phyloP scores from a whole-genome alignment of 2,329 filamentous ascomycete species.

The Pseudocercospora fijiensis region DNA sequence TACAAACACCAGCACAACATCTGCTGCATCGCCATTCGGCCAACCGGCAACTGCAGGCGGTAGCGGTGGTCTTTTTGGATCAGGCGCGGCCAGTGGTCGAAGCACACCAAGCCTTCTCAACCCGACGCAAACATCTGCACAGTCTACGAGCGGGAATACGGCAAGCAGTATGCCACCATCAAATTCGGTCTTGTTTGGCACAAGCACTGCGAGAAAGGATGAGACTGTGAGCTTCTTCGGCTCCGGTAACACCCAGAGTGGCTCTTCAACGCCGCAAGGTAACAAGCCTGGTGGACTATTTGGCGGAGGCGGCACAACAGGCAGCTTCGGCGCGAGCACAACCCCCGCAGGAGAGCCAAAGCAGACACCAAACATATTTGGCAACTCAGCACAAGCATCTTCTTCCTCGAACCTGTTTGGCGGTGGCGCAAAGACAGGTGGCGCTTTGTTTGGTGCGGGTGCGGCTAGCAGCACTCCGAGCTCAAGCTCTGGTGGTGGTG shows the following conservation, averaged over 20 bases:
- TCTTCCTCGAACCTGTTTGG: conserved; percentile 13
- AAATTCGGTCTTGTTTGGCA: conserved; percentile 15
- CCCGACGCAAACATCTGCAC: conserved; percentile 13
- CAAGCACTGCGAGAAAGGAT: conserved; percentile 15
- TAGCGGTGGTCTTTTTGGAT: conserved; percentile 7
- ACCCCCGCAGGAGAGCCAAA: conserved; percentile 29
- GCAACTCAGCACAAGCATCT: conserved; percentile 6
- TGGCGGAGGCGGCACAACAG: conserved; percentile 15
- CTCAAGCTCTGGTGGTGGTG: conserved; percentile 13
- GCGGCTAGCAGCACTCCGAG: conserved; percentile 9
- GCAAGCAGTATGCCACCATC: conserved; percentile 10
- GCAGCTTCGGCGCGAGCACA: conserved; percentile 23
- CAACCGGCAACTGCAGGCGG: conserved; percentile 8
- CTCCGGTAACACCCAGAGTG: conserved; percentile 12
- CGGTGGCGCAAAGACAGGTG: conserved; percentile 13
- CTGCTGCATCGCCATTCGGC: conserved; percentile 14
- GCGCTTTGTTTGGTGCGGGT: conserved; percentile 11
- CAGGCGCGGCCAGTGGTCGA: conserved; percentile 7
- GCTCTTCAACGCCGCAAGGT: conserved; percentile 25
- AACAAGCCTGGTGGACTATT: conserved; percentile 21
- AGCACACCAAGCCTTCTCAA: conserved; percentile 17
- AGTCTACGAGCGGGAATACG: conserved; percentile 11
- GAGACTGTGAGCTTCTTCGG: conserved; percentile 13
- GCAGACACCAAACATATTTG: conserved; percentile 19
- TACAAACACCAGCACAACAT: conserved; percentile 10